A percentile compares a stretch with the other conserved stretches of the same genome.
Conservation (phyloP, 306 rosid genomes). For the Gynostemma pentaphyllum region DNA sequence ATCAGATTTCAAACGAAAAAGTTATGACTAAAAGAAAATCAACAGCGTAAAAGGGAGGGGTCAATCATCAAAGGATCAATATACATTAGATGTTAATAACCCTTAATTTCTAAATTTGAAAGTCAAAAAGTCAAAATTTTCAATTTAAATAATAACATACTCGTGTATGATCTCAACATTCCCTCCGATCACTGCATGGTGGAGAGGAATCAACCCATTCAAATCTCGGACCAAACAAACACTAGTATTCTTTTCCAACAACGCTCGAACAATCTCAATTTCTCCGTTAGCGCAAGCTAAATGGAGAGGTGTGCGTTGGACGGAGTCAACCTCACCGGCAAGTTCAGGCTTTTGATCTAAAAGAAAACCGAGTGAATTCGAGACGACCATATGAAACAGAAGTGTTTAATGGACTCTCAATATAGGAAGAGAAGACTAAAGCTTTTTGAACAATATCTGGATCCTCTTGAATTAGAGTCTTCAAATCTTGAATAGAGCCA, state of each 20-base stretch:
- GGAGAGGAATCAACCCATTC: constrained; percentile 1
- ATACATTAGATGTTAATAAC: no score
- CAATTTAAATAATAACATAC: not conserved
- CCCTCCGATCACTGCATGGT: not conserved
- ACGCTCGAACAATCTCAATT: not conserved
- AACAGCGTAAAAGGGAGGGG: no score
- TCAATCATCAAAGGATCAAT: no score
- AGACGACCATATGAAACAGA: not conserved
- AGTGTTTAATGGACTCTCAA: not conserved
- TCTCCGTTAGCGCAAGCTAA: not conserved
- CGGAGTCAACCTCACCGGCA: not conserved
- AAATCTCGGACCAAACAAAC: not conserved
- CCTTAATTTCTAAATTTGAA: no score
- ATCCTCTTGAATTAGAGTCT: not conserved
- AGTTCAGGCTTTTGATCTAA: not conserved
- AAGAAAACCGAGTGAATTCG: not conserved
- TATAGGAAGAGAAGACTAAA: not conserved
- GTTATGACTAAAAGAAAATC: no score
- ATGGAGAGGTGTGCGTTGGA: not conserved
- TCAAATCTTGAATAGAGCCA: not conserved
- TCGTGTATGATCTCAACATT: not conserved
- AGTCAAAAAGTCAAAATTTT: no score
- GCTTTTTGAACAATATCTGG: not conserved
- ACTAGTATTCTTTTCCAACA: not conserved
- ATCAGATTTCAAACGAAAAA: no score